Base-by-base conservation (phyloP, 805 yeast genomes). In the Lipomyces spencermartinsiae region DNA sequence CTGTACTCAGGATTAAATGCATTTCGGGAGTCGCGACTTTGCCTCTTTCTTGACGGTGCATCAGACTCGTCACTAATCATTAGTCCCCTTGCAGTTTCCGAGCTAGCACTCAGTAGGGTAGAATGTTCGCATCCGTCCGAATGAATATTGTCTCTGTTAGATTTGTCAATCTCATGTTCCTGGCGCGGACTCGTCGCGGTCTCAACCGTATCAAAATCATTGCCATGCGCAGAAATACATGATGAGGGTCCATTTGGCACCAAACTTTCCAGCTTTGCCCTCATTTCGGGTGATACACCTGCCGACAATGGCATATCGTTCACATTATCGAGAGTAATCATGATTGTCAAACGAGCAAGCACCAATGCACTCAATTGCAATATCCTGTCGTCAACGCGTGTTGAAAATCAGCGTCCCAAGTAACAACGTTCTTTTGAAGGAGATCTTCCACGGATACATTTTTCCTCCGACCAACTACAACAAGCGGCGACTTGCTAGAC, bases 311-410 rank as follows among this genome's bases (percentile, higher is more conserved):
- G 73, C 46, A 68, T 61, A 37, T 64, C 64, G 22, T 68, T 69
- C 16, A 64, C 73, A 22, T 59, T 63, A 53, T 72, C 75, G 25
- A 74, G 69, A 9, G 62, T 59, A 34, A 74, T 63, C 7, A 73
- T 73, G 51, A 74, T 70, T 31, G 73, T 74, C 19, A 76, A 76
- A 16, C 69, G 71, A 55, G 93, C 90, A n/a, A 4, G 86, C 84
- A 37, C 81, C 83, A 0, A 85, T 79, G 94, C 95, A 90, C 29
- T 86, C 89, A 33, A 80, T 81, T 4, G 94, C 93, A 16, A 89
- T 81, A 2, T 84, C 83, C 61, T 87, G 89, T 85, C 88, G 49
- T 80, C 81, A 29, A 90, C 81, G 1, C 87, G 84, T 72, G 87
- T 86, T 74, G 90, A 89, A 66, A 88, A 84, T 5, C 1, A 25